Conservation (phyloP, 1,284 basidiomycete species). For the Vanrija sp. region DNA sequence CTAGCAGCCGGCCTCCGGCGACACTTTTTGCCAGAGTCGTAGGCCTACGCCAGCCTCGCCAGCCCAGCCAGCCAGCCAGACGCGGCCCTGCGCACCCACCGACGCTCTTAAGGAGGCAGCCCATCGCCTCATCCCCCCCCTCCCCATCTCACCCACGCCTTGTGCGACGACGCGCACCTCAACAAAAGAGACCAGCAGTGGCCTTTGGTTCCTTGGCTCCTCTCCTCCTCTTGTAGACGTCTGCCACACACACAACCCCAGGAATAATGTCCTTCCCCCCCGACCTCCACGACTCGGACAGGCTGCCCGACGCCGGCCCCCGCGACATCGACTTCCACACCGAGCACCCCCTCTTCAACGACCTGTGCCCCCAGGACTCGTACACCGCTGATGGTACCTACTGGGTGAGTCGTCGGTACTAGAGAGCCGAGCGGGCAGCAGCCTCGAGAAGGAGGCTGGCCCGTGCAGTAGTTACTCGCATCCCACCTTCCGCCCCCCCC, state of each 20-base stretch:
- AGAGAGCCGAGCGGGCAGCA: not conserved
- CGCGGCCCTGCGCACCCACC: no score
- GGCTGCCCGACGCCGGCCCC: conserved; percentile 2
- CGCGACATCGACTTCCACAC: conserved; percentile 22
- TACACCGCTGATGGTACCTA: conserved; percentile 41
- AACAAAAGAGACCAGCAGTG: not conserved
- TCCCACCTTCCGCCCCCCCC: not conserved
- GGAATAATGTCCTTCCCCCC: conserved; percentile 14
- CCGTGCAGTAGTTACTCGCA: not conserved
- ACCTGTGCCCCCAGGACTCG: conserved; percentile 45
- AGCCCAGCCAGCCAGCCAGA: no score
- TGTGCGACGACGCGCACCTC: not conserved
- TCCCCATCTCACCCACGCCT: no score
- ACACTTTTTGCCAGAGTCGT: no score
- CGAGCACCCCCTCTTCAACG: conserved; percentile 44
- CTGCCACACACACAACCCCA: conserved; percentile 13
- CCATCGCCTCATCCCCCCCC: not conserved
- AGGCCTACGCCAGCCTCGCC: no score
- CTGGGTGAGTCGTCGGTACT: conserved; percentile 37
- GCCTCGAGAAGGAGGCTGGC: not conserved
- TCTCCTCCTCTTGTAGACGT: not conserved
- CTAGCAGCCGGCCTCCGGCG: no score
- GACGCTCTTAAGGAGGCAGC: no score
- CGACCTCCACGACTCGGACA: conserved; percentile 12
- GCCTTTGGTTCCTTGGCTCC: not conserved